Percentiles rank a stretch among this genome's conserved stretches.
Conservation (phyloP, 371 early-diverging fungal species). For the Lichtheimia hyalospora region DNA sequence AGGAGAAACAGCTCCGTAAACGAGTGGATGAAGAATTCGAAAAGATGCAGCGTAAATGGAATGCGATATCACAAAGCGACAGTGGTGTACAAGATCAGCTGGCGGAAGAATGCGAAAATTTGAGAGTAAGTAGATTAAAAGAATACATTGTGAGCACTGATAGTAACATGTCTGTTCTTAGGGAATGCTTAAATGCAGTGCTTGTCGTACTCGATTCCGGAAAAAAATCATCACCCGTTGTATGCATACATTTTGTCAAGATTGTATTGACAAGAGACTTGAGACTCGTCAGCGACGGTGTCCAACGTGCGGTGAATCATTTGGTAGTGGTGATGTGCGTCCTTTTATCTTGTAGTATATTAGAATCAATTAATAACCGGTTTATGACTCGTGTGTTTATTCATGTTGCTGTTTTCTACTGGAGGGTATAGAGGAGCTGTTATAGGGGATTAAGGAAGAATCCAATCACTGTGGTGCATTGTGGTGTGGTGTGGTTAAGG, state of each 20-base stretch:
- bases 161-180: slow-evolving; percentile 24
- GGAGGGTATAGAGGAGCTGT: no score
- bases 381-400: no score
- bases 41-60: slow-evolving; percentile 49
- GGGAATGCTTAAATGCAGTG: slow-evolving; percentile 84
- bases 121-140: slow-evolving; percentile 27
- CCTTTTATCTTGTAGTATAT: slow-evolving; percentile 80
- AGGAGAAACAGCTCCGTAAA: slow-evolving; percentile 53
- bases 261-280: slow-evolving; percentile 87
- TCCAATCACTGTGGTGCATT: no score
- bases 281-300: slow-evolving; percentile 96
- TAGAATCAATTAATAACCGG: not conserved
- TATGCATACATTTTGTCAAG: slow-evolving; percentile 97
- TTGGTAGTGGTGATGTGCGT: slow-evolving; percentile 88
- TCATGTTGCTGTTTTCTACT: no score
- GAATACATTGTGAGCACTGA: not conserved
- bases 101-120: slow-evolving; percentile 38
- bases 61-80: slow-evolving; percentile 31
- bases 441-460: no score
- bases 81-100: slow-evolving; percentile 36
- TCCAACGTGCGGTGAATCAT: slow-evolving; percentile 95
- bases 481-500: no score
- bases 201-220: slow-evolving; percentile 86
- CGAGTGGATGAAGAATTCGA: slow-evolving; percentile 60
- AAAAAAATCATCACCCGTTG: slow-evolving; percentile 80